A percentile compares a stretch with the other conserved stretches of the same genome.
Conservation (phyloP, 2,329 filamentous ascomycete genomes). For the Metarhizium sp. region DNA sequence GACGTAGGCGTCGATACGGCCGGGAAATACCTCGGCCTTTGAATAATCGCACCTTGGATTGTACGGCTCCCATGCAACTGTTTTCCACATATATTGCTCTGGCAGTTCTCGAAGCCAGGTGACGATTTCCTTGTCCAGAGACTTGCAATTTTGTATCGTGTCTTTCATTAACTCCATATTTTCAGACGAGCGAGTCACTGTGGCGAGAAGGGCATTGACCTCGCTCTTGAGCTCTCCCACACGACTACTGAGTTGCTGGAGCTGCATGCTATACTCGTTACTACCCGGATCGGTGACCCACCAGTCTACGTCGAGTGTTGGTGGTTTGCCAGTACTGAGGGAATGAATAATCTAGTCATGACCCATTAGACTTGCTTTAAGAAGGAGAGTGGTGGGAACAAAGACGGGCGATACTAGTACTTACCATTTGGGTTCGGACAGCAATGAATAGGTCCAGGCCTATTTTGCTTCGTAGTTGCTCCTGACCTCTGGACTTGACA, state of each 20-base stretch:
- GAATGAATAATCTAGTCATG: slow-evolving; percentile 41
- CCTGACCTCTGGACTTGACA: slow-evolving; percentile 45
- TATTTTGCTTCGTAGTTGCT: slow-evolving; percentile 40
- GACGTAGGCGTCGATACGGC: slow-evolving; percentile 49
- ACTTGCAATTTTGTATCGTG: slow-evolving; percentile 40
- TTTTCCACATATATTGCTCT: slow-evolving; percentile 36
- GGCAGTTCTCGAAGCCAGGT: slow-evolving; percentile 41
- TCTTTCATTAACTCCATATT: slow-evolving; percentile 40
- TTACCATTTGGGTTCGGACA: slow-evolving; percentile 49
- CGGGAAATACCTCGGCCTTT: slow-evolving; percentile 46
- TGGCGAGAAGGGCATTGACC: slow-evolving; percentile 38
- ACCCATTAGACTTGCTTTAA: neutral
- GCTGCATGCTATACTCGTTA: slow-evolving; percentile 34
- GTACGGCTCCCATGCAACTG: slow-evolving; percentile 47
- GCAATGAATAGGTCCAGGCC: slow-evolving; percentile 47
- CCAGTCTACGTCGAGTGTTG: slow-evolving; percentile 45
- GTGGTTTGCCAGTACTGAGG: slow-evolving; percentile 40
- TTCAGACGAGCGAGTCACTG: slow-evolving; percentile 34
- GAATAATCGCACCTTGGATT: slow-evolving; percentile 40
- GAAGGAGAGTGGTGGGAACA: neutral
- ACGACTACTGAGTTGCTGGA: slow-evolving; percentile 41
- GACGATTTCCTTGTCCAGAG: slow-evolving; percentile 39
- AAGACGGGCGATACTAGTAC: neutral
- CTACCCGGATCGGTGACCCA: slow-evolving; percentile 44
- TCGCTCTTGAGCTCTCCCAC: slow-evolving; percentile 44